A percentile compares a stretch with the other conserved stretches of the same genome.
Conservation (phyloP, 371 early-diverging fungal genomes). For the Mucor mucedo region DNA sequence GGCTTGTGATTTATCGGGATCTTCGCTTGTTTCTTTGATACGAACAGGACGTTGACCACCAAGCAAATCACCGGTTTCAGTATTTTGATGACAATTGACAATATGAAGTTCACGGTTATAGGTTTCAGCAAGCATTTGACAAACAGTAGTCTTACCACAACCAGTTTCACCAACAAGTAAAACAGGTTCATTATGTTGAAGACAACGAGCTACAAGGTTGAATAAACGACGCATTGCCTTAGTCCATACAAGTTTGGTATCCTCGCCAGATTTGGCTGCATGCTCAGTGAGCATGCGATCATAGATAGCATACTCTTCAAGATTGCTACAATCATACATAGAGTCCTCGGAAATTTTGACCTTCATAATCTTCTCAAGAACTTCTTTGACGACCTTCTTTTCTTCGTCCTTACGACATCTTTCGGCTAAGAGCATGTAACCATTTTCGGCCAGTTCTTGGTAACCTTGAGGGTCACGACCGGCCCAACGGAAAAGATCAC, state of each 20-base stretch:
- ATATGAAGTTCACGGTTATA: constrained; percentile 75
- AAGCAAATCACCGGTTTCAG: constrained; percentile 97
- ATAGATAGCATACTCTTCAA: constrained; percentile 61
- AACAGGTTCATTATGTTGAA: constrained; percentile 92
- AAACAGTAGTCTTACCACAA: constrained; percentile 99
- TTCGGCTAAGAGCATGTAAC: constrained; percentile 96
- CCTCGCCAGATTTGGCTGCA: constrained; percentile 30
- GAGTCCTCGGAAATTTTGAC: constrained; percentile 68
- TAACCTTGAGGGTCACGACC: constrained; percentile 81
- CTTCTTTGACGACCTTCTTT: constrained; percentile 79
- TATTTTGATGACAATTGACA: constrained; percentile 98
- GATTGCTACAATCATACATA: constrained; percentile 68
- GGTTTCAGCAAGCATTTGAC: constrained; percentile 87
- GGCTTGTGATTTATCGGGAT: constrained; percentile 37
- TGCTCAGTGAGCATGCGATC: constrained; percentile 35
- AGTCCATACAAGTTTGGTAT: constrained; percentile 88
- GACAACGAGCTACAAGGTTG: constrained; percentile 83
- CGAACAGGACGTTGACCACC: constrained; percentile 97
- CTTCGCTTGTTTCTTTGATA: constrained; percentile 53
- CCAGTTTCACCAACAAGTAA: constrained; percentile 99
- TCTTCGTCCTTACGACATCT: constrained; percentile 88
- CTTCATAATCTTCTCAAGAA: constrained; percentile 84
- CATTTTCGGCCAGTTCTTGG: constrained; percentile 88
- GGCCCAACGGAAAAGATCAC: constrained; percentile 99
- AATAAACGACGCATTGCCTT: constrained; percentile 93